Percentiles rank a stretch among this genome's conserved stretches.
These are phyloP conservation scores for Pythium brachiatum DNA, from an alignment of 352 stramenopile genomes.

Conservation along the genomic window DNA sequence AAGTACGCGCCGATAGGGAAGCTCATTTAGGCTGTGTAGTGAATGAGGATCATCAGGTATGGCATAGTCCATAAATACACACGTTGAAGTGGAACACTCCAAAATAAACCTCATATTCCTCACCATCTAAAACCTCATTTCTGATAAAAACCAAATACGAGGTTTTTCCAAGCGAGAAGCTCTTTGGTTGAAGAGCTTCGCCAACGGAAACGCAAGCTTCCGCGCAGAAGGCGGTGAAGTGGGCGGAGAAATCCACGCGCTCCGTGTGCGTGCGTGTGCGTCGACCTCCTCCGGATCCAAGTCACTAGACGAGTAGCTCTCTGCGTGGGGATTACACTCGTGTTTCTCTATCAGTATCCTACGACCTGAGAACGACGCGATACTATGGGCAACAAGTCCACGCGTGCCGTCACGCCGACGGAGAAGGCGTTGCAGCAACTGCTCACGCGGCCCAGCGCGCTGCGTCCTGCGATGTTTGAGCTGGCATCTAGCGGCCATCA, in stretches of 20 bases:
- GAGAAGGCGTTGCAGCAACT: conserved; percentile 43
- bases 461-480: conserved; percentile 46
- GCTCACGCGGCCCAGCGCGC: conserved; percentile 35
- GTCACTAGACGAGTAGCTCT: neutral
- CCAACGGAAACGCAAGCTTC: neutral
- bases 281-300: neutral
- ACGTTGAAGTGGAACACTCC: conserved; percentile 28
- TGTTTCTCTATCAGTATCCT: conserved; percentile 1
- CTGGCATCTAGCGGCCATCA: conserved; percentile 58
- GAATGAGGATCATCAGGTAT: neutral
- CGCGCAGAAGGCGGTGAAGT: neutral
- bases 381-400: conserved; percentile 68
- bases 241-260: neutral
- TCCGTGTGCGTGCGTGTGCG: neutral
- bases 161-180: neutral
- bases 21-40: no score
- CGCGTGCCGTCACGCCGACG: conserved; percentile 27
- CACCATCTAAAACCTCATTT: neutral
- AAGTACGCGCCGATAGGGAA: conserved; percentile 92
- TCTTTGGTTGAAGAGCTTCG: conserved; percentile 19
- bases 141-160: neutral
- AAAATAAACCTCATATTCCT: neutral
- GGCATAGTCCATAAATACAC: conserved; percentile 19
- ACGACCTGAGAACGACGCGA: neutral
- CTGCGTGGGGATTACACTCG: neutral